Conservation (phyloP, 345 rosid genomes). For the Laguncularia racemosa region DNA sequence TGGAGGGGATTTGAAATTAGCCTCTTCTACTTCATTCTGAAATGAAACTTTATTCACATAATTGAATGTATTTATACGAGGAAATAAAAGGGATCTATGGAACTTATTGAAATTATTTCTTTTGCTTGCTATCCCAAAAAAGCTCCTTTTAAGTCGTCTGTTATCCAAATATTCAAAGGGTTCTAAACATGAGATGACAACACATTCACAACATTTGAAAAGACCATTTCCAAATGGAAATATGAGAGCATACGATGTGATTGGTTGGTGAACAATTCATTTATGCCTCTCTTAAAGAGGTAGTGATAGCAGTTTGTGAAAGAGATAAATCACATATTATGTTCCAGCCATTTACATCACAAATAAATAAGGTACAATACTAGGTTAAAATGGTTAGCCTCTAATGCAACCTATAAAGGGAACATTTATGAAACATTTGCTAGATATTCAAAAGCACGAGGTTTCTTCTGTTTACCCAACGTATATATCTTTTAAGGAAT, state of each 20-base stretch:
- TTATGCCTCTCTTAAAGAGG: slow-evolving; percentile 63
- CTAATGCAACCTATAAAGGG: too few relatives aligned
- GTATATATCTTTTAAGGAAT: too few relatives aligned
- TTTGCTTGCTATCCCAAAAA: slow-evolving; percentile 50
- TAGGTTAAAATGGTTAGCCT: too few relatives aligned
- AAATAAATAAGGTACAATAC: too few relatives aligned
- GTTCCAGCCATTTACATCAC: too few relatives aligned
- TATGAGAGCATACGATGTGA: neutral
- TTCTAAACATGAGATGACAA: neutral
- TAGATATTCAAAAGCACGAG: neutral
- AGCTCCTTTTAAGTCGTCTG: slow-evolving; percentile 62
- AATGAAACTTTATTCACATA: too few relatives aligned
- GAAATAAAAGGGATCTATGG: too few relatives aligned
- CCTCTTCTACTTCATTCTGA: too few relatives aligned
- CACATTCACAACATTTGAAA: slow-evolving; percentile 1
- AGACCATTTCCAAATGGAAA: slow-evolving; percentile 1
- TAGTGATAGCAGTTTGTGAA: slow-evolving; percentile 51
- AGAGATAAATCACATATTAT: neutral
- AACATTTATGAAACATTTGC: too few relatives aligned
- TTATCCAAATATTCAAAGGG: neutral
- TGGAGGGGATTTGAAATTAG: too few relatives aligned
- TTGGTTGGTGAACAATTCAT: slow-evolving; percentile 21
- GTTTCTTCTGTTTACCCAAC: neutral
- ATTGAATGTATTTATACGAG: too few relatives aligned
- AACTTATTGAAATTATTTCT: too few relatives aligned